Conservation (phyloP, 371 early-diverging fungal species). For the Mortierella polycephala region DNA sequence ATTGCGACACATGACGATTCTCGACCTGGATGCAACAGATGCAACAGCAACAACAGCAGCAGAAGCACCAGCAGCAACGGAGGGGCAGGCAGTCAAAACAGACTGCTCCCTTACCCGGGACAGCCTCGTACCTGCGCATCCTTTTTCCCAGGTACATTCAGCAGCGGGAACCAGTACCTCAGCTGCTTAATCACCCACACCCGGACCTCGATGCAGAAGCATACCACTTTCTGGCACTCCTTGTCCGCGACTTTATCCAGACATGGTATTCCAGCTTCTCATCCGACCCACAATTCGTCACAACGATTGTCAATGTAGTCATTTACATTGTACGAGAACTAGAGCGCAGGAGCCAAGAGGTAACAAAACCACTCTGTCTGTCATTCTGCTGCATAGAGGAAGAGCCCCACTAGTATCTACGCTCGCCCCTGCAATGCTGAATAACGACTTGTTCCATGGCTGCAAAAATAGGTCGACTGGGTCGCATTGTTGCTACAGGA, state of each 20-base stretch:
- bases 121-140: conserved; percentile 45
- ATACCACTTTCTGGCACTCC: conserved; percentile 66
- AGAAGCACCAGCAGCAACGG: conserved; percentile 11
- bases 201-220: conserved; percentile 66
- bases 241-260: conserved; percentile 70
- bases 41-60: conserved; percentile 17
- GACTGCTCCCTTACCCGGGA: conserved; percentile 16
- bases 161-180: conserved; percentile 47
- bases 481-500: conserved; percentile 63
- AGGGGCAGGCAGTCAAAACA: conserved; percentile 19
- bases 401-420: too few species aligned
- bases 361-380: conserved; percentile 15
- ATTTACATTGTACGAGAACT: conserved; percentile 59
- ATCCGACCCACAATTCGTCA: conserved; percentile 64
- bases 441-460: background rate
- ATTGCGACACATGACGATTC: background rate
- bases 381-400: background rate
- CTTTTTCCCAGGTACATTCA: conserved; percentile 52
- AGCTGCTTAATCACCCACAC: conserved; percentile 37
- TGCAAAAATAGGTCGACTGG: conserved; percentile 65
- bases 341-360: conserved; percentile 60
- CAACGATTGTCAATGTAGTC: conserved; percentile 58
- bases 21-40: background rate
- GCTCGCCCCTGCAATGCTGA: background rate
- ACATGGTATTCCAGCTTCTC: conserved; percentile 68